phyloP scores from a whole-genome alignment of 1,284 basidiomycete species.

The Trametes pubescens region DNA sequence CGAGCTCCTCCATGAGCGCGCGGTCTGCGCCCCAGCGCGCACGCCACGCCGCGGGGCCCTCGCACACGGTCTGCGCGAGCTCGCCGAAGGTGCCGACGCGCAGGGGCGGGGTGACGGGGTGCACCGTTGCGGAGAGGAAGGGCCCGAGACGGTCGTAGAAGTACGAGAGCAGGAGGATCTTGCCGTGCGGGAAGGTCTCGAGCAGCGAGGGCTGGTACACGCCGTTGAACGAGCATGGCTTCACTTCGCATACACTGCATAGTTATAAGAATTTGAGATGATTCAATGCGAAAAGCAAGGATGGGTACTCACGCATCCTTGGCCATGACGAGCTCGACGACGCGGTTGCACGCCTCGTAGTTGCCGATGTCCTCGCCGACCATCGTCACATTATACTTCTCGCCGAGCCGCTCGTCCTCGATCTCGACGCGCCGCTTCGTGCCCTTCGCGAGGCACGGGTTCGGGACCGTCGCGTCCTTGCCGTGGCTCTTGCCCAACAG shows the following conservation, averaged over 20 bases:
- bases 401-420: constrained; percentile 60
- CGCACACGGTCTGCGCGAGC: constrained; percentile 78
- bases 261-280: constrained; percentile 9
- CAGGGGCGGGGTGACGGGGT: constrained; percentile 46
- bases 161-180: constrained; percentile 91
- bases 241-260: constrained; percentile 81
- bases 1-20: constrained; percentile 77
- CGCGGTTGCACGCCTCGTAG: constrained; percentile 86
- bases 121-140: constrained; percentile 61
- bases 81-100: constrained; percentile 69
- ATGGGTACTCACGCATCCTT: constrained; percentile 85
- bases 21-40: constrained; percentile 59
- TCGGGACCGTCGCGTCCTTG: constrained; percentile 58
- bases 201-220: constrained; percentile 97
- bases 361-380: constrained; percentile 80
- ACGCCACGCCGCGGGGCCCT: constrained; percentile 70
- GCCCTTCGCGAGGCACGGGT: constrained; percentile 84
- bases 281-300: constrained; percentile 6
- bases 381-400: constrained; percentile 79
- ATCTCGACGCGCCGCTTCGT: constrained; percentile 75
- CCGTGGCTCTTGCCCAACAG: constrained; percentile 45
- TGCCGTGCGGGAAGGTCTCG: constrained; percentile 85
- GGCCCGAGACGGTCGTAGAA: constrained; percentile 96
- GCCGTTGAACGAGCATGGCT: constrained; percentile 96
- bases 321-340: constrained; percentile 93